Conservation (phyloP, 805 yeast species). For the Candida coleopterorum region DNA sequence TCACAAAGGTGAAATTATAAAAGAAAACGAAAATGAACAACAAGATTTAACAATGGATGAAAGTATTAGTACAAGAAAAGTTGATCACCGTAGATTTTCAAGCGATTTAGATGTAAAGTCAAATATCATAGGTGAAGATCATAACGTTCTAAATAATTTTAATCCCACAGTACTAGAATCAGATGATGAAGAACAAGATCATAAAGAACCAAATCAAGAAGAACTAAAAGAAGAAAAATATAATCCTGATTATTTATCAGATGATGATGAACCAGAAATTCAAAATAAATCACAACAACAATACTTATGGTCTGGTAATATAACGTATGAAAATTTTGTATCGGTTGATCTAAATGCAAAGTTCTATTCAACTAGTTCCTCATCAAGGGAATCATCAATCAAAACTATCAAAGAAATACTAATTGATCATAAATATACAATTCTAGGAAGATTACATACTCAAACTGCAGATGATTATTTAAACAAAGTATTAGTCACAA, state of each 20-base stretch:
- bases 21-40: slow-evolving; percentile 21
- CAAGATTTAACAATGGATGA: slow-evolving; percentile 18
- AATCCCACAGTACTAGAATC: slow-evolving; percentile 23
- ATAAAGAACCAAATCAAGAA: slow-evolving; percentile 9
- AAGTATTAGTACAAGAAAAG: slow-evolving; percentile 24
- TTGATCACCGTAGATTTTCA: slow-evolving; percentile 34
- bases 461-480: slow-evolving; percentile 55
- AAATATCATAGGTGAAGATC: slow-evolving; percentile 8
- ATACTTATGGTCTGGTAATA: slow-evolving; percentile 44
- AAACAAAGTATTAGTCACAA: slow-evolving; percentile 37
- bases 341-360: slow-evolving; percentile 35
- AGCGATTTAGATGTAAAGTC: slow-evolving; percentile 13
- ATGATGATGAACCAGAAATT: slow-evolving; percentile 8
- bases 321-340: slow-evolving; percentile 47
- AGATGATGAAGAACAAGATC: slow-evolving; percentile 18
- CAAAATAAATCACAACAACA: background rate
- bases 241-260: slow-evolving; percentile 30
- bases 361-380: slow-evolving; percentile 30
- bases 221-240: slow-evolving; percentile 20
- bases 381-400: slow-evolving; percentile 1
- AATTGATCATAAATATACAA: slow-evolving; percentile 26
- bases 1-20: slow-evolving; percentile 72
- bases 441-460: slow-evolving; percentile 62
- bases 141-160: slow-evolving; percentile 13
- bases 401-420: slow-evolving; percentile 22